Conservation (phyloP, 176 grass and related monocot genomes). For the Triticum monococcum region DNA sequence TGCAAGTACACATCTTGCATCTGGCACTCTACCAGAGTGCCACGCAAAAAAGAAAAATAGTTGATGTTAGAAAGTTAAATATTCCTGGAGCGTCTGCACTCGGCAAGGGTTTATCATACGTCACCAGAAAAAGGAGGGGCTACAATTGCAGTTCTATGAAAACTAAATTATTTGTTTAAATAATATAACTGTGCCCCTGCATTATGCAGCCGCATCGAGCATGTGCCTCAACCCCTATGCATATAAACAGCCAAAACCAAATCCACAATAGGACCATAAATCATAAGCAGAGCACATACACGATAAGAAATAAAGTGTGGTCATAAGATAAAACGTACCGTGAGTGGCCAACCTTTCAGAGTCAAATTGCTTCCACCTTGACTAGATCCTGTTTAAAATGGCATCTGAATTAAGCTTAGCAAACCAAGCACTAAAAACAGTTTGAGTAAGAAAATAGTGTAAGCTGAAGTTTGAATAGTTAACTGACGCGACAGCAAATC, state of each 20-base stretch:
- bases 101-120: background rate
- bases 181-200: background rate
- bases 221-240: background rate
- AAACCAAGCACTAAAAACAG: slow-evolving; percentile 10
- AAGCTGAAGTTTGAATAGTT: slow-evolving; percentile 6
- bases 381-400: slow-evolving; percentile 76
- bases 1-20: background rate
- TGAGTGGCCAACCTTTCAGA: slow-evolving; percentile 99
- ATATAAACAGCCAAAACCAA: background rate
- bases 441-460: background rate
- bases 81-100: background rate
- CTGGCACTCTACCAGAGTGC: background rate
- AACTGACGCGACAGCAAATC: slow-evolving; percentile 2
- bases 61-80: background rate
- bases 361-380: slow-evolving; percentile 91
- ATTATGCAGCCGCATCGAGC: background rate
- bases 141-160: background rate
- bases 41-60: background rate
- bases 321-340: slow-evolving; percentile 56
- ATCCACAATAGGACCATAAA: slow-evolving; percentile 1
- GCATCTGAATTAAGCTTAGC: slow-evolving; percentile 6
- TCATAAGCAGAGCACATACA: background rate
- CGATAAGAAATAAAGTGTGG: background rate
- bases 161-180: slow-evolving; percentile 7
- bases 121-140: background rate